phyloP scores from a whole-genome alignment of 805 yeast genomes.

The Wickerhamomyces strasburgensis region DNA sequence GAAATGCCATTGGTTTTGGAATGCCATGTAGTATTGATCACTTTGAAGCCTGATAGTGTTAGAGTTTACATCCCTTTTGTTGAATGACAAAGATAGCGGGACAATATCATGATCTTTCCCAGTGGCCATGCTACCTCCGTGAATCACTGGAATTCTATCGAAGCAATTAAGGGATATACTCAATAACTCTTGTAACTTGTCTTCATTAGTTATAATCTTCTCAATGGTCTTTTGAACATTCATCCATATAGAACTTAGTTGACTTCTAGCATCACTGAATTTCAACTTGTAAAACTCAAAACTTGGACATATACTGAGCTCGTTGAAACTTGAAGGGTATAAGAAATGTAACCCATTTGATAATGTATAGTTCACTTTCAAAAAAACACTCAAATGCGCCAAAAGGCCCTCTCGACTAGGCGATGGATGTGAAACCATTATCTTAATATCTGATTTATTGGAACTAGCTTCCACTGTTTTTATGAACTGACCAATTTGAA shows the following conservation, averaged over 20 bases:
- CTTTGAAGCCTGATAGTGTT: conserved; percentile 44
- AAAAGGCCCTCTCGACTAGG: conserved; percentile 66
- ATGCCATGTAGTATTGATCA: conserved; percentile 58
- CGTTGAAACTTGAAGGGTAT: conserved; percentile 66
- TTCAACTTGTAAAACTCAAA: conserved; percentile 60
- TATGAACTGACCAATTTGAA: conserved; percentile 65
- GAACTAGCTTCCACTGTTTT: conserved; percentile 39
- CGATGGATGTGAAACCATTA: conserved; percentile 65
- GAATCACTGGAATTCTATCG: conserved; percentile 54
- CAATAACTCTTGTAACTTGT: conserved; percentile 40
- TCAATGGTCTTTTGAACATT: conserved; percentile 51
- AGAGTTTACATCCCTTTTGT: conserved; percentile 36
- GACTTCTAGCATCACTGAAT: conserved; percentile 55
- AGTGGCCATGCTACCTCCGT: conserved; percentile 6
- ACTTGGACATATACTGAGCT: conserved; percentile 56
- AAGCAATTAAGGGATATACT: conserved; percentile 56
- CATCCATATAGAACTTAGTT: conserved; percentile 60
- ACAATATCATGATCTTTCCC: conserved; percentile 36
- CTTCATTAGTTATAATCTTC: conserved; percentile 35
- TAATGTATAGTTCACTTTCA: conserved; percentile 68
- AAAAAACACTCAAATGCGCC: conserved; percentile 59
- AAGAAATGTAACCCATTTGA: conserved; percentile 71
- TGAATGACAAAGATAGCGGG: conserved; percentile 36
- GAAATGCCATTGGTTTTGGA: conserved; percentile 74
- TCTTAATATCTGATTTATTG: conserved; percentile 44